Base-by-base conservation (phyloP, 257 asterid genomes). In the Forsythia viridissima region DNA sequence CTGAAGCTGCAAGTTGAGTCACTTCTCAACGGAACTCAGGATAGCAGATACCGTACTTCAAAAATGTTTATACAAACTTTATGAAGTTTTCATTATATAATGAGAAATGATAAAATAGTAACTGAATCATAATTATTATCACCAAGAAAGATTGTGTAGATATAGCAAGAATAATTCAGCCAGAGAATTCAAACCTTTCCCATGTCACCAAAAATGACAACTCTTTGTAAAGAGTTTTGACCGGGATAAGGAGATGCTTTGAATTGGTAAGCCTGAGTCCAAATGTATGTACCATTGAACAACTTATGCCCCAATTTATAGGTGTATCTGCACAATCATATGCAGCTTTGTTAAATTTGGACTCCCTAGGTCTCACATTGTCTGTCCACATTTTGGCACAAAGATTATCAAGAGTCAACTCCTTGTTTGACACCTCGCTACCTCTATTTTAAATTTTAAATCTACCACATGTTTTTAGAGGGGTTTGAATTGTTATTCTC, bases 221-320 rank as follows among this genome's bases (percentile, higher is more conserved):
- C 91, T 48, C 85, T 90, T 68, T 96, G 99, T 6, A 96, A 71
- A 67, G 99, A 96, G 86, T 86, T 88, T 84, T 93, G 97, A 72
- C 98, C 99, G 15, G 99, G 99, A 84, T 88, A 93, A 6, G 99
- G 99, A 71, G 99, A 92, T 42, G 99, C 85, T 87, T 82, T 91
- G 88, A 96, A 96, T 79, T 87, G 85, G 83, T 90, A 85, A 46
- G 51, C 70, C 70, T 76, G 85, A 81, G 97, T 91, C 98, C 96
- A 93, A 38, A 92, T 74, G 34, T 84, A 84, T 0, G 89, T 85
- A 37, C 95, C 98, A 59, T 93, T 86, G 18, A 72, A 79, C 82
- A 93, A 72, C 73, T 77, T 86, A 86, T 96, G 98, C 36, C 98
- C 99, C 85, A 93, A 74, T 87, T 84, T 96, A 90, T 93, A 96